These are phyloP conservation scores for Cladorrhinum sp. DNA, from an alignment of 2,329 filamentous ascomycete species.

Conservation along the genomic window DNA sequence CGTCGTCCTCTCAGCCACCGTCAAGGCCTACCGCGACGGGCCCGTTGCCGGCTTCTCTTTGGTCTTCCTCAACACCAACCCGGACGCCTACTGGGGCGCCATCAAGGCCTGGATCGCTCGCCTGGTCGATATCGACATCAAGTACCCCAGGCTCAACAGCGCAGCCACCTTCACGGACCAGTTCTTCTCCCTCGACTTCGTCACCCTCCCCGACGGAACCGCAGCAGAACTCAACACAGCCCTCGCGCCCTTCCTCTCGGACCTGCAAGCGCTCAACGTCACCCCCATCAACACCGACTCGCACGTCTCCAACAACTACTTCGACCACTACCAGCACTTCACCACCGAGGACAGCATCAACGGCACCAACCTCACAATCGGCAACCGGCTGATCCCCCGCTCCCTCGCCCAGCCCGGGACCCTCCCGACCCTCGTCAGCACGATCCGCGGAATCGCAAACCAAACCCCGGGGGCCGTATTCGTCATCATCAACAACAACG, in stretches of 20 bases:
- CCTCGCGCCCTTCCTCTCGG: background rate
- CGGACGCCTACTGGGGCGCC: constrained; percentile 3
- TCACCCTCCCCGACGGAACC: constrained; percentile 2
- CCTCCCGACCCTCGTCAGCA: background rate
- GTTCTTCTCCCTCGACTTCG: constrained; percentile 3
- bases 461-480: background rate
- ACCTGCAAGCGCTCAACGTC: background rate
- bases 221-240: background rate
- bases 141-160: background rate
- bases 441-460: background rate
- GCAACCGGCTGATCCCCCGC: background rate
- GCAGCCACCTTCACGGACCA: background rate
- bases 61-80: constrained; percentile 8
- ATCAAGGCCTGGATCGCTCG: constrained; percentile 4
- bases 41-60: background rate
- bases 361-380: background rate
- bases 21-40: constrained; percentile 6
- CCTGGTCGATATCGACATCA: background rate
- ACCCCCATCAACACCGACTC: background rate
- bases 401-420: background rate
- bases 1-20: constrained; percentile 17
- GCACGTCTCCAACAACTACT: background rate
- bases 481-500: background rate
- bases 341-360: background rate
- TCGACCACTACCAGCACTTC: constrained; percentile 5